Conservation (phyloP, 352 stramenopile genomes). For the Pythium inflatum region DNA sequence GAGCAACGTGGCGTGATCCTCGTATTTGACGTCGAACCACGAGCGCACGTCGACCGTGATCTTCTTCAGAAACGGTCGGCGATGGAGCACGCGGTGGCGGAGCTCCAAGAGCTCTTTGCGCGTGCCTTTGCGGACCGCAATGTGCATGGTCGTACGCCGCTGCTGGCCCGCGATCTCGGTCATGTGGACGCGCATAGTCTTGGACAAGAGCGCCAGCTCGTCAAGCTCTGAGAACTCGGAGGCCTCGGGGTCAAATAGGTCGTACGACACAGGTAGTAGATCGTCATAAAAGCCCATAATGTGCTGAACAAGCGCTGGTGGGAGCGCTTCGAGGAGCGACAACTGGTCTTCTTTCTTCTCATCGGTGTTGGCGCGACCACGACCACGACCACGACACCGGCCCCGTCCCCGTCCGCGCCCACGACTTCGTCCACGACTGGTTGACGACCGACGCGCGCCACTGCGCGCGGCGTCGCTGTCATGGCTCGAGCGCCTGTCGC, state of each 20-base stretch:
- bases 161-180: conserved; percentile 12
- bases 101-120: conserved; percentile 11
- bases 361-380: too few species aligned
- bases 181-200: background rate
- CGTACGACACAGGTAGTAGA: too few species aligned
- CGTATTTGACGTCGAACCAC: background rate
- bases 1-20: background rate
- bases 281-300: conserved; percentile 13
- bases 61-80: conserved; percentile 15
- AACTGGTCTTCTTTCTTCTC: too few species aligned
- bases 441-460: too few species aligned
- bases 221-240: conserved; percentile 1
- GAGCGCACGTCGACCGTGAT: background rate
- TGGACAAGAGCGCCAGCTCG: conserved; percentile 12
- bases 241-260: background rate
- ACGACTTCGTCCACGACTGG: too few species aligned
- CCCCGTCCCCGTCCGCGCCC: too few species aligned
- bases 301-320: conserved; percentile 17
- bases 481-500: too few species aligned
- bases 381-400: too few species aligned
- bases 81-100: conserved; percentile 7
- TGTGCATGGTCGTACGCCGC: background rate
- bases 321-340: conserved; percentile 13
- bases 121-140: background rate
- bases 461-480: too few species aligned